Base-by-base conservation (phyloP, 257 asterid species). In the Dorcoceras hygrometricum region DNA sequence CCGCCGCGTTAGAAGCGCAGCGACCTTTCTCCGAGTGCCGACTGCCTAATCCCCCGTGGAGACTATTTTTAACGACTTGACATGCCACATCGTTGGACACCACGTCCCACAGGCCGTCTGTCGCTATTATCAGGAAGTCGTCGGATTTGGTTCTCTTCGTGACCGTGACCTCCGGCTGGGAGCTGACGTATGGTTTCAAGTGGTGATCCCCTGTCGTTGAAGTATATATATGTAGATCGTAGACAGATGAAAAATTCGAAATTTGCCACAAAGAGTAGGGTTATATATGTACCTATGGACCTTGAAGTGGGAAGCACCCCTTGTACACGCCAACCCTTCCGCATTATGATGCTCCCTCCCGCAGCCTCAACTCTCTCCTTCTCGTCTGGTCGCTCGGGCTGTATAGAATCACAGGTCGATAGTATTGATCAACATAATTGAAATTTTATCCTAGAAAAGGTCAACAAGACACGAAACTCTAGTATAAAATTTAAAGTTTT, bases 381-480 rank as follows among this genome's bases (percentile, higher is more conserved):
- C 71, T 83, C 95, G 56, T 87, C 92, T 12, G 71, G 70, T 57
- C 90, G 80, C n/a, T 85, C 84, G 14, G 88, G 80, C 95, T 85
- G 70, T 29, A 29, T 29, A n/a, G n/a, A n/a, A n/a, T n/a, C n/a
- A n/a, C n/a, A n/a, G n/a, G n/a, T n/a, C n/a, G n/a, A n/a, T n/a
- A n/a, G n/a, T n/a, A n/a, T n/a, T n/a, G n/a, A n/a, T n/a, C n/a
- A n/a, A n/a, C n/a, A n/a, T n/a, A n/a, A n/a, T n/a, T n/a, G n/a
- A n/a, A n/a, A n/a, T n/a, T n/a, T n/a, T n/a, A n/a, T n/a, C n/a
- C n/a, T n/a, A n/a, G n/a, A n/a, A n/a, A n/a, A n/a, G n/a, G n/a
- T n/a, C n/a, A n/a, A n/a, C n/a, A n/a, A n/a, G n/a, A n/a, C n/a
- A n/a, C n/a, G n/a, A n/a, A n/a, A n/a, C n/a, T n/a, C n/a, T n/a